Evolutionary conservation across 2,329 filamentous ascomycete species (phyloP).

Genomic region (Fusarium aywerte): DNA sequence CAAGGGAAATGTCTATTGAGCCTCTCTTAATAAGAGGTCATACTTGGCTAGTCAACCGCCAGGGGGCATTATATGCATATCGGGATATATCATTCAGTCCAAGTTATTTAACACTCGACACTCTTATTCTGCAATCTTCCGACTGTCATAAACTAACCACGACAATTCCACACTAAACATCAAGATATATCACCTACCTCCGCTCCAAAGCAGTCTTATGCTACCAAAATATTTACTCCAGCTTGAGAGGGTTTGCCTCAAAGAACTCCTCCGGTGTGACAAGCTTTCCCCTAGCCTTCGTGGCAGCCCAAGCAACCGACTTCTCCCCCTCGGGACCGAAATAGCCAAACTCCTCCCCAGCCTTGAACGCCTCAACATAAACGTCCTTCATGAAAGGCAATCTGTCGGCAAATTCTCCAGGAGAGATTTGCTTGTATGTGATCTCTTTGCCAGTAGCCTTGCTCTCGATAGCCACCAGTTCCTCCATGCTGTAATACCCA

Average conservation of each 20-base stretch:
- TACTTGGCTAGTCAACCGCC: too few species aligned
- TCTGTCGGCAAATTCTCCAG: conserved; percentile 31
- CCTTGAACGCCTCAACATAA: conserved; percentile 13
- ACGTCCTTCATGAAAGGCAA: conserved; percentile 26
- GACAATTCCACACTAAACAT: too few species aligned
- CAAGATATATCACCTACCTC: too few species aligned
- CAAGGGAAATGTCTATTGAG: too few species aligned
- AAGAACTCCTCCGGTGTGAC: conserved; percentile 41
- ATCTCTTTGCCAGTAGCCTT: conserved; percentile 54
- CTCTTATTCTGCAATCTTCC: too few species aligned
- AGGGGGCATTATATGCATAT: too few species aligned
- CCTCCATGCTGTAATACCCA: conserved; percentile 51
- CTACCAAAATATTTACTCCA: conserved; percentile 1
- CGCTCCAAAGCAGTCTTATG: too few species aligned
- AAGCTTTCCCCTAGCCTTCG: conserved; percentile 36
- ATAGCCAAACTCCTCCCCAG: conserved; percentile 40
- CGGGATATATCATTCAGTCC: too few species aligned
- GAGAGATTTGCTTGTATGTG: conserved; percentile 34
- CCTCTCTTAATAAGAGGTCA: too few species aligned
- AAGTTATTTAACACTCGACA: too few species aligned
- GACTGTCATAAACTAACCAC: too few species aligned
- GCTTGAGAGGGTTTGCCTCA: conserved; percentile 19
- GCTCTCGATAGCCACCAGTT: conserved; percentile 54
- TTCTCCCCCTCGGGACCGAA: conserved; percentile 34
- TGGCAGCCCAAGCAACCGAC: conserved; percentile 36